These are phyloP conservation scores for Aspergillus piperis DNA, from an alignment of 2,329 filamentous ascomycete genomes.

Conservation along the genomic window DNA sequence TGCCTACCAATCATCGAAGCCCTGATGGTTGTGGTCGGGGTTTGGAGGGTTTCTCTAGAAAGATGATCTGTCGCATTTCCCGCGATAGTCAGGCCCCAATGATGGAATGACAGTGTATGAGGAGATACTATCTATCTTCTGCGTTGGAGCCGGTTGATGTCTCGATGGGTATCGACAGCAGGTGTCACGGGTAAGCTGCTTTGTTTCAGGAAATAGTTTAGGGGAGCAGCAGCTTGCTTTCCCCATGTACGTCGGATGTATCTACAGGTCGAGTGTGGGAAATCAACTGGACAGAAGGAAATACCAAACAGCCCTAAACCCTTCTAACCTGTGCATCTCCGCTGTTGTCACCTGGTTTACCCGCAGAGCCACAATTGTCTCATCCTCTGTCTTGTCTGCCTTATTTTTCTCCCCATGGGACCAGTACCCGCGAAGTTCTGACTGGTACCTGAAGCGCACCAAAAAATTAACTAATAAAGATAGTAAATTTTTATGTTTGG, in stretches of 20 bases:
- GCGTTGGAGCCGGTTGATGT: not conserved
- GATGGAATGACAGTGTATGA: not conserved
- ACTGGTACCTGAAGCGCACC: too few relatives aligned
- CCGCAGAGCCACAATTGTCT: constrained; percentile 2
- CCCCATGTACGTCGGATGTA: not conserved
- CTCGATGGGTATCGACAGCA: constrained; percentile 12
- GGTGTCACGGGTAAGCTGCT: constrained; percentile 1
- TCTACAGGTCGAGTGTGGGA: not conserved
- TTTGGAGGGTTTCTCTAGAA: not conserved
- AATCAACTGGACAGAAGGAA: not conserved
- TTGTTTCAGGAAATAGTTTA: not conserved
- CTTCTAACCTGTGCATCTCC: constrained; percentile 1
- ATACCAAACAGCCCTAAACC: constrained; percentile 1
- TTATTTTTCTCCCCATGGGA: too few relatives aligned
- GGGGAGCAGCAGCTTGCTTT: not conserved
- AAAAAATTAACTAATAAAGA: not conserved
- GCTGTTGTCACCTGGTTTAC: constrained; percentile 2
- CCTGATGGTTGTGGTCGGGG: not conserved
- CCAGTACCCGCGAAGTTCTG: too few relatives aligned
- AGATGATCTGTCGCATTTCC: constrained; percentile 12
- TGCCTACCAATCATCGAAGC: constrained; percentile 9
- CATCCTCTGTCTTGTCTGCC: too few relatives aligned
- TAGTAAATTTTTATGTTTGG: not conserved
- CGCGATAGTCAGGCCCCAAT: constrained; percentile 4
- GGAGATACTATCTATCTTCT: not conserved